phyloP scores from a whole-genome alignment of 2,329 filamentous ascomycete genomes.

The Talaromyces sp. region DNA sequence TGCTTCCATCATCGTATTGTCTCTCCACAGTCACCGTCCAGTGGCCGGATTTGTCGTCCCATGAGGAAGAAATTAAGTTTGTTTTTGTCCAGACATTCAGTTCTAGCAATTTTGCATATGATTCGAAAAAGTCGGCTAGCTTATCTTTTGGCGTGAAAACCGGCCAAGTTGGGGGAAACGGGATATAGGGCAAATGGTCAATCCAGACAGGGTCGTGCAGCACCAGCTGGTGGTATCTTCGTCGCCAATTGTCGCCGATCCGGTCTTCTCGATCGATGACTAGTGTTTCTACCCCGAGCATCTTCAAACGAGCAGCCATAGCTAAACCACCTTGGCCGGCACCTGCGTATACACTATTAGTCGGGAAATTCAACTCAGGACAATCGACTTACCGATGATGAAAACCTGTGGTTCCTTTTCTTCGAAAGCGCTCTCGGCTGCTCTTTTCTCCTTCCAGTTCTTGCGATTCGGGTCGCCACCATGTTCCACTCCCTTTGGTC shows the following conservation, averaged over 20 bases:
- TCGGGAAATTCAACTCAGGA: background rate
- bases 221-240: constrained; percentile 60
- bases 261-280: constrained; percentile 55
- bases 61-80: constrained; percentile 44
- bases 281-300: constrained; percentile 52
- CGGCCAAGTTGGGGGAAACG: constrained; percentile 62
- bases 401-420: constrained; percentile 54
- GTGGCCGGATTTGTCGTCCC: constrained; percentile 43
- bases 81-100: constrained; percentile 62
- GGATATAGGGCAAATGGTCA: constrained; percentile 56
- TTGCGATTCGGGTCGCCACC: constrained; percentile 47
- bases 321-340: constrained; percentile 59
- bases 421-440: constrained; percentile 45
- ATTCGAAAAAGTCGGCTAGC: constrained; percentile 62
- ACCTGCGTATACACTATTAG: constrained; percentile 32
- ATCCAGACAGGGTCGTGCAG: constrained; percentile 62
- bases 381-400: constrained; percentile 50
- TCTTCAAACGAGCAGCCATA: constrained; percentile 54
- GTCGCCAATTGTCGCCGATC: constrained; percentile 62
- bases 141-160: constrained; percentile 70
- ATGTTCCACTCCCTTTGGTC: constrained; percentile 55
- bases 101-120: constrained; percentile 61
- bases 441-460: constrained; percentile 58
- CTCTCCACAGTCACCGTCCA: constrained; percentile 55
- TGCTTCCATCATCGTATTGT: constrained; percentile 30